Conservation (phyloP, 164 flowering plant species). For the Sextonia rubra region DNA sequence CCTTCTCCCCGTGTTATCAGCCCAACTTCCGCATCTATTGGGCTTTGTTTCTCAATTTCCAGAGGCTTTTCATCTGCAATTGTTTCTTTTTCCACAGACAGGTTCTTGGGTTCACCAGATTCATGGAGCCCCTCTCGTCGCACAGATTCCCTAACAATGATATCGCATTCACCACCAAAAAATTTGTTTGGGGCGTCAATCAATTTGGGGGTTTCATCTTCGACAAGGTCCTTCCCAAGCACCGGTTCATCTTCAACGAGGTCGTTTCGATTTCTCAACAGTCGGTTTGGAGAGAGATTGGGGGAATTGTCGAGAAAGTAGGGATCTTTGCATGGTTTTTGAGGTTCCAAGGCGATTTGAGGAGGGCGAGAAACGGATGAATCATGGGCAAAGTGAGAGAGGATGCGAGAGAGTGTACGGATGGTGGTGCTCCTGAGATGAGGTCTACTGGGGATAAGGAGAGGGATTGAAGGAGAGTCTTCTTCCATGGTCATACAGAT, state of each 20-base stretch:
- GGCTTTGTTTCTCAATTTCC: no score
- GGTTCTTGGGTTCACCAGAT: background rate
- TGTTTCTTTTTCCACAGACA: background rate
- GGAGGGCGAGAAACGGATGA: constrained; percentile 11
- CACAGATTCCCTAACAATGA: background rate
- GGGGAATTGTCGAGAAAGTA: background rate
- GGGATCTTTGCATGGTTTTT: constrained; percentile 13
- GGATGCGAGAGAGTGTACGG: constrained; percentile 24
- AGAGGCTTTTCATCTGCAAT: background rate
- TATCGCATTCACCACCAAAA: background rate
- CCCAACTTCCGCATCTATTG: background rate
- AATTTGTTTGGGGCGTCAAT: background rate
- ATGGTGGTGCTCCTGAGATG: constrained; percentile 45
- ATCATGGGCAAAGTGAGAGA: constrained; percentile 28
- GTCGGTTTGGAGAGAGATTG: background rate
- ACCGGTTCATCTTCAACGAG: background rate
- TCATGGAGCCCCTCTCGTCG: background rate
- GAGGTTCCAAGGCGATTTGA: background rate
- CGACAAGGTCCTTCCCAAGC: background rate
- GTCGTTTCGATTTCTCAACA: background rate
- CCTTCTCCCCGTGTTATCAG: no score
- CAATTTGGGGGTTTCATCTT: background rate
- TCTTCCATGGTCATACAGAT: background rate
- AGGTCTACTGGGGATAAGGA: constrained; percentile 16
- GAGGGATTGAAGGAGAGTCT: background rate